phyloP scores from a whole-genome alignment of 371 early-diverging fungal genomes.

The Rhizomucor pusillus region DNA sequence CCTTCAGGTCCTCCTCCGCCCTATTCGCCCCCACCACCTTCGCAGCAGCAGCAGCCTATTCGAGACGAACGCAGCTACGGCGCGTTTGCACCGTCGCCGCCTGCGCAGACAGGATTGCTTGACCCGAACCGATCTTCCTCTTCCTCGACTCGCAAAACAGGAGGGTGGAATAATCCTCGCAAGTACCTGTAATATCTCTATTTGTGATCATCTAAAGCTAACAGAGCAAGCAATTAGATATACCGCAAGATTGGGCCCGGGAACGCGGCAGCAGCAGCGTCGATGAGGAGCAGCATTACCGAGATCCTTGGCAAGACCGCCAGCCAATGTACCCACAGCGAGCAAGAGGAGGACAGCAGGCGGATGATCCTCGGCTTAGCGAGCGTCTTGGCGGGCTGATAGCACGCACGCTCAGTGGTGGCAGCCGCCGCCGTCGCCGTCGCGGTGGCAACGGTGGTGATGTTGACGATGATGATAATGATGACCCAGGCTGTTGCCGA shows the following conservation, averaged over 20 bases:
- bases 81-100: background rate
- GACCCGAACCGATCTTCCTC: background rate
- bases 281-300: too few species aligned
- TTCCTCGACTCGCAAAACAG: constrained; percentile 1
- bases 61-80: background rate
- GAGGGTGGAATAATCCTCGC: constrained; percentile 13
- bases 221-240: constrained; percentile 2
- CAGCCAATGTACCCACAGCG: too few species aligned
- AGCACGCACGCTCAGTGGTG: background rate
- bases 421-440: background rate
- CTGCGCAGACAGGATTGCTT: background rate
- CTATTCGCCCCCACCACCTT: constrained; percentile 10
- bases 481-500: constrained; percentile 13
- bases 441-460: constrained; percentile 51
- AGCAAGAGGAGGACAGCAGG: too few species aligned
- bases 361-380: too few species aligned
- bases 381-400: too few species aligned
- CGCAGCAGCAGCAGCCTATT: background rate
- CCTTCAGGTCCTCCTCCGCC: constrained; percentile 14
- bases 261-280: too few species aligned
- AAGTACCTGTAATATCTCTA: constrained; percentile 1
- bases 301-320: too few species aligned
- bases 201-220: background rate
- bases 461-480: constrained; percentile 5
- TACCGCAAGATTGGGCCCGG: constrained; percentile 10